Conservation (phyloP, 306 rosid species). For the Cucurbita moschata region DNA sequence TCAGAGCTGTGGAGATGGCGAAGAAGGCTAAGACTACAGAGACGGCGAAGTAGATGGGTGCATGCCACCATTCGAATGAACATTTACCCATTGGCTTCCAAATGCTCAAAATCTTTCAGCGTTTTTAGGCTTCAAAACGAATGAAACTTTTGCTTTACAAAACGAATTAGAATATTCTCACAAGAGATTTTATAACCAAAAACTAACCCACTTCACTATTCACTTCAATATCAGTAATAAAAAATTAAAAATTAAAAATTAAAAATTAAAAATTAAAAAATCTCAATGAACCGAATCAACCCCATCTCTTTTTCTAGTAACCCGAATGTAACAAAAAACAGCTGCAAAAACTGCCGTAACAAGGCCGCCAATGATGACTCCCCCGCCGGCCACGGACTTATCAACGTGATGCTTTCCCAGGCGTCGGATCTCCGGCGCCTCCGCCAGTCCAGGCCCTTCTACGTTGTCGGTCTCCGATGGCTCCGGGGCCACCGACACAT, state of each 20-base stretch:
- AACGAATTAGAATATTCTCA: background rate
- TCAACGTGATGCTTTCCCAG: slow-evolving; percentile 51
- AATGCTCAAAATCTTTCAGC: background rate
- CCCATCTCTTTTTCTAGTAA: slow-evolving; percentile 41
- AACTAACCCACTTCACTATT: too few relatives aligned
- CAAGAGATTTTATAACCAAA: too few relatives aligned
- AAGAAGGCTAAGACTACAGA: slow-evolving; percentile 29
- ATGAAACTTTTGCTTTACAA: background rate
- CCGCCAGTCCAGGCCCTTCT: slow-evolving; percentile 24
- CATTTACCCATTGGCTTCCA: slow-evolving; percentile 33
- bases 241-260: too few relatives aligned
- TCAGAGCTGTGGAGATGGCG: slow-evolving; percentile 34
- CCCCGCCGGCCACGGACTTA: slow-evolving; percentile 78
- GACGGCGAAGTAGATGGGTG: slow-evolving; percentile 19
- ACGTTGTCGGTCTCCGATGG: slow-evolving; percentile 2
- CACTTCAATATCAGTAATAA: background rate
- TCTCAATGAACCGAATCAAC: slow-evolving; percentile 1
- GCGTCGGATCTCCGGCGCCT: slow-evolving; percentile 42
- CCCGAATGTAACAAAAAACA: slow-evolving; percentile 72
- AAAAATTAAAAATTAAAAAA: too few relatives aligned
- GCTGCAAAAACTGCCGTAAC: slow-evolving; percentile 69
- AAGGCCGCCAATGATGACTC: slow-evolving; percentile 77
- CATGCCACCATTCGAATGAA: slow-evolving; percentile 33
- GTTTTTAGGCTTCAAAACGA: background rate
- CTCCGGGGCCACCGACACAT: slow-evolving; percentile 13